Conservation (phyloP, 305 asterid genomes). For the Stenogyne calaminthoides region DNA sequence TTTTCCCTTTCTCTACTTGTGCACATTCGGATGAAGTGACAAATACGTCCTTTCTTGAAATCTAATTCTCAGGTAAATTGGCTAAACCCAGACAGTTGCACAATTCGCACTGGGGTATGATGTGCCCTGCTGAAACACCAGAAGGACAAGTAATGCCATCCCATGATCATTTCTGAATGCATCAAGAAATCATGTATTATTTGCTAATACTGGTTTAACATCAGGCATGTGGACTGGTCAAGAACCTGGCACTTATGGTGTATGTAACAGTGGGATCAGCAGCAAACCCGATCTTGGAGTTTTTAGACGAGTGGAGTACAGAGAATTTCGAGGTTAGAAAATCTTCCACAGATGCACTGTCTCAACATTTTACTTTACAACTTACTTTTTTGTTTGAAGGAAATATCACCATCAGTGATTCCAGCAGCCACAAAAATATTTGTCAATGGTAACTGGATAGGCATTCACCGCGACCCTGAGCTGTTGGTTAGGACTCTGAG, state of each 20-base stretch:
- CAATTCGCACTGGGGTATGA: conserved; percentile 96
- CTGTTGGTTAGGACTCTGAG: conserved; percentile 74
- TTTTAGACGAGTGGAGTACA: conserved; percentile 90
- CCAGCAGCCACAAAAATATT: conserved; percentile 80
- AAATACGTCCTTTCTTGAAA: not conserved
- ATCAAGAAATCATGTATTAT: not conserved
- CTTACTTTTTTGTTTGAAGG: conserved; percentile 43
- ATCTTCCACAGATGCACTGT: conserved; percentile 14
- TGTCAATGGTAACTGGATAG: conserved; percentile 86
- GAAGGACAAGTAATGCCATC: conserved; percentile 73
- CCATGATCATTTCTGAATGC: not conserved
- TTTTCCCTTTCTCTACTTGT: not conserved
- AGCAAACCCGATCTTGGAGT: conserved; percentile 82
- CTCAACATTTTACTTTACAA: not conserved
- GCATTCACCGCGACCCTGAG: conserved; percentile 83
- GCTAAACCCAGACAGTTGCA: conserved; percentile 93
- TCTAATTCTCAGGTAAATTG: conserved; percentile 55
- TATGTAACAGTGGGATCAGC: conserved; percentile 89
- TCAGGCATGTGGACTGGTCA: conserved; percentile 94
- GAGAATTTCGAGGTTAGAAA: conserved; percentile 81
- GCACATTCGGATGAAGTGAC: not conserved
- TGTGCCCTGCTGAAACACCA: conserved; percentile 95
- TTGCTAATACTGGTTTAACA: conserved; percentile 12
- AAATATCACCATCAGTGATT: conserved; percentile 83
- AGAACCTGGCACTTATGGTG: conserved; percentile 91